phyloP scores from a whole-genome alignment of 129 eudicot species.

The Solidago caesia region DNA sequence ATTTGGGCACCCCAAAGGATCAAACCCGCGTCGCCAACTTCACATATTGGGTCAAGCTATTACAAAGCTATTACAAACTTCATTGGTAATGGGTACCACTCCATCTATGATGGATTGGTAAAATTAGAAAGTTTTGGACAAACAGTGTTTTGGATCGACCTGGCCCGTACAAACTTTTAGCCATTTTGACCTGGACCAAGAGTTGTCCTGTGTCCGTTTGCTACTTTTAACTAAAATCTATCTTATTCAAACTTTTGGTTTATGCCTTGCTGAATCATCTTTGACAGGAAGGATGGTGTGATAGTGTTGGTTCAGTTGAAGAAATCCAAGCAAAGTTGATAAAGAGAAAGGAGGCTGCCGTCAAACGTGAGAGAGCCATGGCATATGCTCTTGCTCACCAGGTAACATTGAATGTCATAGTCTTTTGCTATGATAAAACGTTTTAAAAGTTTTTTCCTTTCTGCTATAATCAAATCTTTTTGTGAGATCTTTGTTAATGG shows the following conservation, averaged over 20 bases:
- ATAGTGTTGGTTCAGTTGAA: conserved; percentile 85
- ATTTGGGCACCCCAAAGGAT: no score
- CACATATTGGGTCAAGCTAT: no score
- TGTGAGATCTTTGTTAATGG: background rate
- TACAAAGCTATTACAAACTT: no score
- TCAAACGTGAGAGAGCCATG: conserved; percentile 96
- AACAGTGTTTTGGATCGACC: background rate
- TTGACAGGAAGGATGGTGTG: conserved; percentile 95
- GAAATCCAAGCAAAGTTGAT: conserved; percentile 77
- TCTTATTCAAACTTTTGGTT: background rate
- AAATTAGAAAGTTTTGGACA: no score
- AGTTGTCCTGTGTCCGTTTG: background rate
- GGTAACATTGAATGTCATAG: conserved; percentile 34
- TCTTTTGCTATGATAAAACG: background rate
- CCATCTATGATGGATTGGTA: no score
- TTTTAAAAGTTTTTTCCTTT: background rate
- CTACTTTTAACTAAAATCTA: background rate
- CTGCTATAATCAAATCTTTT: background rate
- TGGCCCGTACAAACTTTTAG: background rate
- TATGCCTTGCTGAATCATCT: background rate
- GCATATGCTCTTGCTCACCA: conserved; percentile 95
- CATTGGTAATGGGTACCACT: no score
- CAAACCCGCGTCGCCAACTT: no score
- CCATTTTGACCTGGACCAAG: background rate
- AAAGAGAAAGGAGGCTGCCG: conserved; percentile 90